These are phyloP conservation scores for Crithidia thermophila DNA, from an alignment of 208 protist genomes.

Conservation along the genomic window DNA sequence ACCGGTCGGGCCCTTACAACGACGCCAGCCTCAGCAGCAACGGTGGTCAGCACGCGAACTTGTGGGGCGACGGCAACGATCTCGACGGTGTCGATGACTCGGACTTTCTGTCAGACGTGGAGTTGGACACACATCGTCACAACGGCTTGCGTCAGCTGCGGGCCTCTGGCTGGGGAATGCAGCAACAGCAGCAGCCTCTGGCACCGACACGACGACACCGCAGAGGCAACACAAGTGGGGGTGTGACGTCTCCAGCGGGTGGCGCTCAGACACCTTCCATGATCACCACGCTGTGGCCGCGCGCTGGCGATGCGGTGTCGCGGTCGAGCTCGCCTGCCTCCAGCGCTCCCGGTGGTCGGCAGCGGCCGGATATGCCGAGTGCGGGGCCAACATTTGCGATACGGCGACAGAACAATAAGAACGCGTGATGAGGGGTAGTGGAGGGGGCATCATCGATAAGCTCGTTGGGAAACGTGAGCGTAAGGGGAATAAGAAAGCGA, in stretches of 20 bases:
- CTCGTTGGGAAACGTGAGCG: no score
- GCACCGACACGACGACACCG: no score
- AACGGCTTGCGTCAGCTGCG: conserved; percentile 20
- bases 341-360: neutral
- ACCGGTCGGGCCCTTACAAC: no score
- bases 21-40: neutral
- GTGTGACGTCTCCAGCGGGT: neutral
- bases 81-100: conserved; percentile 12
- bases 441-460: no score
- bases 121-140: conserved; percentile 18
- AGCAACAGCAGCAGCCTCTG: neutral
- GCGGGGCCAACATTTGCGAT: neutral
- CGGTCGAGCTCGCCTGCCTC: neutral
- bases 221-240: neutral
- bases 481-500: neutral
- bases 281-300: conserved; percentile 12
- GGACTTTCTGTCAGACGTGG: conserved; percentile 32
- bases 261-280: neutral
- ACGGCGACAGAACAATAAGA: neutral
- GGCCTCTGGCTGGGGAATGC: conserved; percentile 24
- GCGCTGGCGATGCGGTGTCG: neutral
- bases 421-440: neutral
- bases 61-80: conserved; percentile 5
- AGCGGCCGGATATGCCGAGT: neutral
- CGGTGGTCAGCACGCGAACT: neutral